Evolutionary conservation across 768 basidiomycete genomes (phyloP).

Genomic region (Kwoniella sp.): DNA sequence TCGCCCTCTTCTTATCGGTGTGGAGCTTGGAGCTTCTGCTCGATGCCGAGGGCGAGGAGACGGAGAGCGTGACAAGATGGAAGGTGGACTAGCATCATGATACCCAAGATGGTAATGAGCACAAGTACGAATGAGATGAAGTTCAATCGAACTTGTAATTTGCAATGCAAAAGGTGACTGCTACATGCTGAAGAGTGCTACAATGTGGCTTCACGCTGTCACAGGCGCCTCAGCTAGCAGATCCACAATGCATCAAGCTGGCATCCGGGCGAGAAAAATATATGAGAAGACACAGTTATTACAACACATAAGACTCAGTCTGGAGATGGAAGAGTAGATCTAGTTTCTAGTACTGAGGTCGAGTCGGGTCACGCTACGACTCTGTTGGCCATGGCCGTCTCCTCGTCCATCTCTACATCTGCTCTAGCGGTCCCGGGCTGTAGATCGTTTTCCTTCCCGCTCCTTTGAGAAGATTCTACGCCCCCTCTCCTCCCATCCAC

Average conservation of each 20-base stretch:
- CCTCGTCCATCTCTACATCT: constrained; percentile 5
- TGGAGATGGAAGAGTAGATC: neutral
- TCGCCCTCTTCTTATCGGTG: constrained; percentile 48
- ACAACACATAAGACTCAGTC: too few species aligned
- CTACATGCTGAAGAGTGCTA: too few species aligned
- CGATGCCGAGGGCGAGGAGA: constrained; percentile 53
- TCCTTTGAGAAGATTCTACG: too few species aligned
- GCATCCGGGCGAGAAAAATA: too few species aligned
- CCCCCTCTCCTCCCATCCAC: neutral
- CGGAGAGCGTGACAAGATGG: constrained; percentile 50
- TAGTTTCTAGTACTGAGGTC: neutral
- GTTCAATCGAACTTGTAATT: neutral
- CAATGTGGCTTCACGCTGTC: too few species aligned
- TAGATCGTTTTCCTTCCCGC: constrained; percentile 2
- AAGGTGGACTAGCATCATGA: constrained; percentile 50
- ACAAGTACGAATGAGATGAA: constrained; percentile 5
- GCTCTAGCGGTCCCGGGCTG: neutral
- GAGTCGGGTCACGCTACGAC: too few species aligned
- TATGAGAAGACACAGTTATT: too few species aligned
- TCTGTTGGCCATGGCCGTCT: neutral
- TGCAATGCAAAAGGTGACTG: too few species aligned
- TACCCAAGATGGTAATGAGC: neutral
- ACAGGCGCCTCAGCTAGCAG: too few species aligned
- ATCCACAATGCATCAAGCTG: too few species aligned
- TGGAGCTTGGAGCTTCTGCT: constrained; percentile 55